These are phyloP conservation scores for Penicillium sp. DNA, from an alignment of 2,329 filamentous ascomycete species.

Conservation along the genomic window DNA sequence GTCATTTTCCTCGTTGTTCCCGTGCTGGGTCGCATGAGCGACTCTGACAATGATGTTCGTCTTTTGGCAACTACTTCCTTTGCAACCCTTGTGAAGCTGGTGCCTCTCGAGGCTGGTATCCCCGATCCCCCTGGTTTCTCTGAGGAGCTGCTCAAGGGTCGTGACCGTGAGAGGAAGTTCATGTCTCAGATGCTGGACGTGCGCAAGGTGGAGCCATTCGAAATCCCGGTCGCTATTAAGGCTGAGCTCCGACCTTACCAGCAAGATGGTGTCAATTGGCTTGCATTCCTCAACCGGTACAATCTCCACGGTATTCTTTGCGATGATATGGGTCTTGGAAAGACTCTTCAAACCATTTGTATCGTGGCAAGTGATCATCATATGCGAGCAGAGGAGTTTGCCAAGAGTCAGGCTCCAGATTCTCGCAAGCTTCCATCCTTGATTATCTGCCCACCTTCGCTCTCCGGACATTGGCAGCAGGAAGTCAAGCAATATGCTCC, in stretches of 20 bases:
- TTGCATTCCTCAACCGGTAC: slow-evolving; percentile 96
- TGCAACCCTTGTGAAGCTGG: slow-evolving; percentile 91
- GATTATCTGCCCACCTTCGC: slow-evolving; percentile 90
- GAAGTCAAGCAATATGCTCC: slow-evolving; percentile 94
- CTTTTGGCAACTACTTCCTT: slow-evolving; percentile 95
- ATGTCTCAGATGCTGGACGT: slow-evolving; percentile 94
- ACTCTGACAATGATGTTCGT: slow-evolving; percentile 92
- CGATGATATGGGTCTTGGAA: slow-evolving; percentile 98
- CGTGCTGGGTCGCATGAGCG: slow-evolving; percentile 94
- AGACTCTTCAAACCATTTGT: slow-evolving; percentile 93
- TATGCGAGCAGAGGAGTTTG: slow-evolving; percentile 82
- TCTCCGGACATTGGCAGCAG: slow-evolving; percentile 98
- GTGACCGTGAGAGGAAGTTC: slow-evolving; percentile 92
- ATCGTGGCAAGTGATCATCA: slow-evolving; percentile 98
- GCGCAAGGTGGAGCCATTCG: slow-evolving; percentile 91
- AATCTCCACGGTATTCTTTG: slow-evolving; percentile 97
- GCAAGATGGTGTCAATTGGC: slow-evolving; percentile 98
- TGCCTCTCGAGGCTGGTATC: slow-evolving; percentile 93
- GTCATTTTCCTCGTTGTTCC: slow-evolving; percentile 98
- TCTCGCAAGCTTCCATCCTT: slow-evolving; percentile 76
- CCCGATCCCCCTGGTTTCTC: slow-evolving; percentile 93
- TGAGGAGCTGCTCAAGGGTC: slow-evolving; percentile 76
- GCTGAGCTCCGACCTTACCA: slow-evolving; percentile 94
- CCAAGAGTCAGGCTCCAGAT: slow-evolving; percentile 73
- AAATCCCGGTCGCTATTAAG: slow-evolving; percentile 94